These are phyloP conservation scores for Ogataea salicorniae DNA, from an alignment of 805 yeast genomes.

Conservation along the genomic window DNA sequence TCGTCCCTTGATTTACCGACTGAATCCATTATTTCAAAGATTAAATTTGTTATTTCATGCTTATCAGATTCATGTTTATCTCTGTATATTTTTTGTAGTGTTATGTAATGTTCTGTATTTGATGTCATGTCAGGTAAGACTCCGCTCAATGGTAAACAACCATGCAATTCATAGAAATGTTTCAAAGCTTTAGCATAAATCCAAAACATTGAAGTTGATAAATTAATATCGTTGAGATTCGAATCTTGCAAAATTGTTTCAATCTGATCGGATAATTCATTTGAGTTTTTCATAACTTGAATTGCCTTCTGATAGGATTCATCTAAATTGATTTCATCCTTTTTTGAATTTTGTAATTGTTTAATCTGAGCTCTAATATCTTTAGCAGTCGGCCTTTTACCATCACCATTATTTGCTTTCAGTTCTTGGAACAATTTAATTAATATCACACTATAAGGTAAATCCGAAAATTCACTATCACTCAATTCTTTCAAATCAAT, in stretches of 20 bases:
- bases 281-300: constrained; percentile 36
- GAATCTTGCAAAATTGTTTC: constrained; percentile 24
- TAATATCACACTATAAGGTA: constrained; percentile 65
- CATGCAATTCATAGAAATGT: constrained; percentile 38
- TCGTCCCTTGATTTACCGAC: constrained; percentile 27
- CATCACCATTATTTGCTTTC: constrained; percentile 17
- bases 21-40: constrained; percentile 23
- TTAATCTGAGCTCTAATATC: constrained; percentile 17
- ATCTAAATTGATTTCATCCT: constrained; percentile 33
- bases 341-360: not conserved
- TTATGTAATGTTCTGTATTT: constrained; percentile 55
- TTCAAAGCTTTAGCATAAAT: constrained; percentile 49
- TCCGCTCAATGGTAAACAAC: constrained; percentile 65
- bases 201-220: constrained; percentile 51
- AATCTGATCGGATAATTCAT: constrained; percentile 26
- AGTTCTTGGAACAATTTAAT: constrained; percentile 48
- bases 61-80: constrained; percentile 49
- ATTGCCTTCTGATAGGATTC: constrained; percentile 38
- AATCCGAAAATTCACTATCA: constrained; percentile 47
- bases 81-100: constrained; percentile 52
- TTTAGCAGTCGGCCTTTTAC: constrained; percentile 19
- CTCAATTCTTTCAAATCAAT: constrained; percentile 44
- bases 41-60: constrained; percentile 31
- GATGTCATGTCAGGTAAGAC: constrained; percentile 86
- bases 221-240: constrained; percentile 17